A percentile compares a stretch with the other conserved stretches of the same genome.
Conservation (phyloP, 1,284 basidiomycete genomes). For the Pholiota adiposa region DNA sequence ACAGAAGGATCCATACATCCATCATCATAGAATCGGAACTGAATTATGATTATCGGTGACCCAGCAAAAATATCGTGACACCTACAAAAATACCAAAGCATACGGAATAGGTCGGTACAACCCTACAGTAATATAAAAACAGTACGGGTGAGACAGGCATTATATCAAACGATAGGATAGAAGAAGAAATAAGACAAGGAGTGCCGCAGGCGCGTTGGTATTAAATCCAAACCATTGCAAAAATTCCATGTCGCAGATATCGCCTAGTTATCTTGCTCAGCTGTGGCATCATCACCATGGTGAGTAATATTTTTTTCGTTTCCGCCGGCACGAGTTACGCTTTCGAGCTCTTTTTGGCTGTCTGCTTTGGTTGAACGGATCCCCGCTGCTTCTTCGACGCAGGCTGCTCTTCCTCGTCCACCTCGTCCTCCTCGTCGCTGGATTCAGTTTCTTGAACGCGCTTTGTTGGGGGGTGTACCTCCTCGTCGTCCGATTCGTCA, state of each 20-base stretch:
- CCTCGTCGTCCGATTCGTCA: constrained; percentile 39
- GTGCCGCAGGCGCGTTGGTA: constrained; percentile 2
- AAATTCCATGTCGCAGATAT: neutral
- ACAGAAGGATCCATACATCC: neutral
- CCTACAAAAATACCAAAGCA: constrained; percentile 22
- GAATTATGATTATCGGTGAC: constrained; percentile 25
- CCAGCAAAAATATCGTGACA: constrained; percentile 23
- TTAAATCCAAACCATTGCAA: constrained; percentile 11
- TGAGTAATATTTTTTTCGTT: constrained; percentile 7
- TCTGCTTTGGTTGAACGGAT: constrained; percentile 23
- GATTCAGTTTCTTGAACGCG: constrained; percentile 30
- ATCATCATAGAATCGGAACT: constrained; percentile 2
- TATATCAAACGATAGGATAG: constrained; percentile 26
- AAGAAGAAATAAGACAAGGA: constrained; percentile 18
- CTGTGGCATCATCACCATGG: neutral
- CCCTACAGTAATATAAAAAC: constrained; percentile 27
- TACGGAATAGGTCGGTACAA: constrained; percentile 19
- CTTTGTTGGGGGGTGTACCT: neutral
- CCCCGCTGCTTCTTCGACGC: constrained; percentile 30
- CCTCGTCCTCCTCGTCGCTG: constrained; percentile 36
- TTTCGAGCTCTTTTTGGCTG: constrained; percentile 29
- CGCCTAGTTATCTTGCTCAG: neutral
- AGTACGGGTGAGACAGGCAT: constrained; percentile 23
- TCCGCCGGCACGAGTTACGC: constrained; percentile 17
- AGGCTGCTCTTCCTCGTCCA: constrained; percentile 31